phyloP scores from a whole-genome alignment of 164 flowering plant genomes.

The Sextonia rubra region DNA sequence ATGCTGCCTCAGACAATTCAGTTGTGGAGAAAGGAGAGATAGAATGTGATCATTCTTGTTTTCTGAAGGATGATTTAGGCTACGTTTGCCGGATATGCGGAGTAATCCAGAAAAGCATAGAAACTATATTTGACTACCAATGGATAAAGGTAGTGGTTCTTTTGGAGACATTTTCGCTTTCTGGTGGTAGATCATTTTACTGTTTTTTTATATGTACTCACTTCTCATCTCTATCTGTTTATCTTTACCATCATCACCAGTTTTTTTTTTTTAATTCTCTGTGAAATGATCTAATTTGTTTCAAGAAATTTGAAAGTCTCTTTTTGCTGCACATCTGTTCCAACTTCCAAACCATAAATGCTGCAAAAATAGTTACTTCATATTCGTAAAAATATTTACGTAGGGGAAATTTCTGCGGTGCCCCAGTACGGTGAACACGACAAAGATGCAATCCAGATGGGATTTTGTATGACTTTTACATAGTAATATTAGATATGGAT shows the following conservation, averaged over 20 bases:
- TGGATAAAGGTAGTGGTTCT: constrained; percentile 28
- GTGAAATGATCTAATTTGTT: too few species aligned
- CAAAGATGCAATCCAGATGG: too few species aligned
- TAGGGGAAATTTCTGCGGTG: too few species aligned
- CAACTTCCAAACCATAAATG: too few species aligned
- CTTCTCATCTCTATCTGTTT: neutral
- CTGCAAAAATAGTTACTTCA: too few species aligned
- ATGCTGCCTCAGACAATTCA: constrained; percentile 10
- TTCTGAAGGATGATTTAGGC: constrained; percentile 41
- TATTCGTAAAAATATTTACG: too few species aligned
- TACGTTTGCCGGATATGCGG: constrained; percentile 41
- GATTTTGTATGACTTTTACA: too few species aligned
- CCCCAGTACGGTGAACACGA: too few species aligned
- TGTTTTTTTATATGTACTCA: neutral
- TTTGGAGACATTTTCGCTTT: neutral
- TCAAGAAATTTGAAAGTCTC: neutral
- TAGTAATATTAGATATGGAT: too few species aligned
- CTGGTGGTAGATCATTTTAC: neutral
- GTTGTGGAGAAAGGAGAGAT: constrained; percentile 11
- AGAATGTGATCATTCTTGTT: constrained; percentile 32
- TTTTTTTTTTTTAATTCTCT: too few species aligned
- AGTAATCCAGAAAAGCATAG: constrained; percentile 29
- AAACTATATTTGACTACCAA: constrained; percentile 34
- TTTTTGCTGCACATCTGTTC: too few species aligned
- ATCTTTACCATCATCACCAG: neutral